Percentiles rank a stretch among this genome's conserved stretches.
Evolutionary conservation across 169 alveolate species (phyloP).

Genomic region (Fabrea salina): DNA sequence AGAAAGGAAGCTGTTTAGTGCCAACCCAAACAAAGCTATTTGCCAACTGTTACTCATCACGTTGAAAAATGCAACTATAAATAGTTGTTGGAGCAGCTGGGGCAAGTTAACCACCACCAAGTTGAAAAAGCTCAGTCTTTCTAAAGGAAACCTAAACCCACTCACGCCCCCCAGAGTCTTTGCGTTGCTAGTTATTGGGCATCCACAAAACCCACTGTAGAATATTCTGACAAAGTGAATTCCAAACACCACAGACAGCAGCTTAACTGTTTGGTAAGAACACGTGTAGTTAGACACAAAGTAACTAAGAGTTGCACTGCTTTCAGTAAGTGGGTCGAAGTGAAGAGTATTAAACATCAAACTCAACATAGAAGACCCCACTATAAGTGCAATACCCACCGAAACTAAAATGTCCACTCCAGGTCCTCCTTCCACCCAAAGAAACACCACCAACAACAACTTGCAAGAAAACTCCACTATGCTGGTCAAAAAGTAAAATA

Average conservation of each 20-base stretch:
- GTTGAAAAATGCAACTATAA: neutral
- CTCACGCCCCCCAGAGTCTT: neutral
- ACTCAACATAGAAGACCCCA: neutral
- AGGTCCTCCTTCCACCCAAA: neutral
- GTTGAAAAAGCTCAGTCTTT: slow-evolving; percentile 8
- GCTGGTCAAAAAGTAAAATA: neutral
- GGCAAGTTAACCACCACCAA: neutral
- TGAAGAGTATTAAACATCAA: neutral
- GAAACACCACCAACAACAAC: neutral
- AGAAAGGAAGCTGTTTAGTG: neutral
- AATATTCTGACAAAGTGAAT: slow-evolving; percentile 7
- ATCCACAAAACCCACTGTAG: slow-evolving; percentile 22
- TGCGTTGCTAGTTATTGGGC: neutral
- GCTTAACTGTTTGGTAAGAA: neutral
- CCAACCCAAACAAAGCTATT: neutral
- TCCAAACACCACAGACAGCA: neutral
- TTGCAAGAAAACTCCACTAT: neutral
- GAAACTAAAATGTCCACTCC: neutral
- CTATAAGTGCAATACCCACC: neutral
- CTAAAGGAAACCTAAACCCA: slow-evolving; percentile 26
- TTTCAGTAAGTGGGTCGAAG: neutral
- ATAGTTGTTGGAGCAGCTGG: neutral
- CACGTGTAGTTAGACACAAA: neutral
- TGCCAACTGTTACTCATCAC: slow-evolving; percentile 16
- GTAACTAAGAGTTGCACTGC: neutral